phyloP scores from a whole-genome alignment of 2,329 filamentous ascomycete genomes.

The Fusarium aywerte region DNA sequence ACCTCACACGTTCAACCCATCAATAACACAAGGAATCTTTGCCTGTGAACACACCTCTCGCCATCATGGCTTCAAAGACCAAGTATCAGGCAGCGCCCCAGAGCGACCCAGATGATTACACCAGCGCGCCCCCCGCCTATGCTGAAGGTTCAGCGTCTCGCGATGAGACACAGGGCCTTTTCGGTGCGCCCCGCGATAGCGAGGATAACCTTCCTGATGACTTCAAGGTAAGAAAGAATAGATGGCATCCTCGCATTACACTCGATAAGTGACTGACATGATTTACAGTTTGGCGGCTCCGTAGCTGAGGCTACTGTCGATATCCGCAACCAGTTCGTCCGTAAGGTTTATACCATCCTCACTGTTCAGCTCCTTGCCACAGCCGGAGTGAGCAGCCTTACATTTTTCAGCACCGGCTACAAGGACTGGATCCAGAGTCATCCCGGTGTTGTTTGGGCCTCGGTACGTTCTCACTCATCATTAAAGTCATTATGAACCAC shows the following conservation, averaged over 20 bases:
- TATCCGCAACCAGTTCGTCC: conserved; percentile 95
- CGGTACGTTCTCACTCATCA: conserved; percentile 59
- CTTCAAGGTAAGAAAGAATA: conserved; percentile 76
- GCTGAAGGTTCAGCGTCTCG: conserved; percentile 64
- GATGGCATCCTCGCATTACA: neutral
- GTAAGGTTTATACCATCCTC: conserved; percentile 98
- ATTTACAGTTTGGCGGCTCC: conserved; percentile 81
- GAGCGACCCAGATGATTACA: conserved; percentile 86
- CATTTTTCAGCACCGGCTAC: conserved; percentile 85
- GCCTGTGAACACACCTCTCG: neutral
- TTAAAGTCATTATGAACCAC: conserved; percentile 4
- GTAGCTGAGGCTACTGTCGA: conserved; percentile 94
- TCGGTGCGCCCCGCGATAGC: conserved; percentile 77
- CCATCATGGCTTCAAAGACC: conserved; percentile 74
- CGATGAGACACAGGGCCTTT: conserved; percentile 66
- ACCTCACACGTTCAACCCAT: neutral
- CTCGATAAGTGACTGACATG: conserved; percentile 24
- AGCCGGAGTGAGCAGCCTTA: conserved; percentile 80
- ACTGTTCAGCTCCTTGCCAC: conserved; percentile 94
- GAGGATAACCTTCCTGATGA: conserved; percentile 95
- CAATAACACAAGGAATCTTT: neutral
- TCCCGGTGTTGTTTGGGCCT: conserved; percentile 85
- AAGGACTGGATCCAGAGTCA: conserved; percentile 88
- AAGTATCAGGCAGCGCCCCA: conserved; percentile 87
- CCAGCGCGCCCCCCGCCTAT: conserved; percentile 87